Evolutionary conservation across 2,329 filamentous ascomycete genomes (phyloP).

Genomic region (Cladosporium sp.): DNA sequence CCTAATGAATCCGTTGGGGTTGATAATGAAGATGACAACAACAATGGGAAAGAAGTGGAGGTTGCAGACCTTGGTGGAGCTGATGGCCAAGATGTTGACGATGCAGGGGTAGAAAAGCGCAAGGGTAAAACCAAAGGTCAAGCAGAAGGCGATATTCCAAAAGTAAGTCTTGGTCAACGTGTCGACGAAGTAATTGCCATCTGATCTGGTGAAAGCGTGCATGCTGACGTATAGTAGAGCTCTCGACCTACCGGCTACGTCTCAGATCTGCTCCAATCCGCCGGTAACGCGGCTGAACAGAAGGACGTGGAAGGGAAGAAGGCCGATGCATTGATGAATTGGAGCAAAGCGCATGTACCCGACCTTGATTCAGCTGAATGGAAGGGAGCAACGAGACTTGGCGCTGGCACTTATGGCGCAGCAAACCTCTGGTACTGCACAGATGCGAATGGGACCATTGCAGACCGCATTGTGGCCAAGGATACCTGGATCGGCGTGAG

Average conservation of each 20-base stretch:
- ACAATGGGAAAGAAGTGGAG: neutral
- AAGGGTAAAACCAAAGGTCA: neutral
- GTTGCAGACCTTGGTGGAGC: neutral
- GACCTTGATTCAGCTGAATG: neutral
- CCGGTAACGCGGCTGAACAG: no score
- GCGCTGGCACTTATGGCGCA: neutral
- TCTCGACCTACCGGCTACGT: no score
- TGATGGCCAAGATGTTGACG: neutral
- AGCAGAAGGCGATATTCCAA: neutral
- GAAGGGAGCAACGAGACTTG: neutral
- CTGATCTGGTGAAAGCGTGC: no score
- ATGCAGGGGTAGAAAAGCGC: neutral
- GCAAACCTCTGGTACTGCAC: neutral
- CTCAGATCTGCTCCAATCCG: no score
- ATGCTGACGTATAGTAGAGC: no score
- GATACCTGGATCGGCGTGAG: neutral
- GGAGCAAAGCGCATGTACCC: neutral
- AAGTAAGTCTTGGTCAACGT: no score
- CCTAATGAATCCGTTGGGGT: no score
- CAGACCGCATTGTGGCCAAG: constrained; percentile 4
- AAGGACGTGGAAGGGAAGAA: neutral
- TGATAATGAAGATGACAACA: neutral
- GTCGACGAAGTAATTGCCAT: no score
- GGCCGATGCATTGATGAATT: neutral
- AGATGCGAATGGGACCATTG: neutral